Evolutionary conservation across 176 grass and related monocot species (phyloP), one percentile per base, ranked within the genome.

Genomic region (Elymus sibiricus): DNA sequence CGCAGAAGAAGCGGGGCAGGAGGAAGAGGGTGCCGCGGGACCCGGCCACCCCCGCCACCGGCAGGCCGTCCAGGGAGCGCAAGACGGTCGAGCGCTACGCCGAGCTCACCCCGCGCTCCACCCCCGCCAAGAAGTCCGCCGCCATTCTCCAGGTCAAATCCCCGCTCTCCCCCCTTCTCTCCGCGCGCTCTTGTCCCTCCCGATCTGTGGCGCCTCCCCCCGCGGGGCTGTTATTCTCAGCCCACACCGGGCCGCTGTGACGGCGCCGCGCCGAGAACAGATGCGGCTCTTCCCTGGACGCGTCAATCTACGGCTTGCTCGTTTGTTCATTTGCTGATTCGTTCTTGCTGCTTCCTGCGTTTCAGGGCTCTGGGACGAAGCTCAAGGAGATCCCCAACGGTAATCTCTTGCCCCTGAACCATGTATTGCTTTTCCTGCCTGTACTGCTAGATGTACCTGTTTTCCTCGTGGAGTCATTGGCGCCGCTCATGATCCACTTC

Each of bases 371-470:
- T 85, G 97, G 97, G 85, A 91, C 90, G 29, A 99, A 88, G 87
- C 90, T 99, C 24, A 94, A 93, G 74, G 97, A 99, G 32, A 99
- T 99, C 34, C 97, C 97, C 6, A 99, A 99, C 70, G 92, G 97
- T 99, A 91, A 77, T 0, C 26, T 25, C 26, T 26, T 1, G 15
- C 16, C 31, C 85, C 28, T 14, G 2, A 49, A 79, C 27, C 9
- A 17, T 86, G 4, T 59, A 4, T 10, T 9, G 2, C 14, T 35
- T 34, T 14, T 79, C 6, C 24, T 56, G 19, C 1, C 40, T 35
- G 29, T 29, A 27, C 2, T 22, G 1, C 15, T 61, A 5, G 31
- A 51, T 58, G 0, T 2, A 21, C 9, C 19, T 66, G 53, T 70
- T 70, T 82, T 32, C 17, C 22, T 55, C 31, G 19, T 15, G 29